Evolutionary conservation across 2,329 filamentous ascomycete genomes (phyloP), one percentile per base, ranked within the genome.

Genomic region (Alternaria arbusti): DNA sequence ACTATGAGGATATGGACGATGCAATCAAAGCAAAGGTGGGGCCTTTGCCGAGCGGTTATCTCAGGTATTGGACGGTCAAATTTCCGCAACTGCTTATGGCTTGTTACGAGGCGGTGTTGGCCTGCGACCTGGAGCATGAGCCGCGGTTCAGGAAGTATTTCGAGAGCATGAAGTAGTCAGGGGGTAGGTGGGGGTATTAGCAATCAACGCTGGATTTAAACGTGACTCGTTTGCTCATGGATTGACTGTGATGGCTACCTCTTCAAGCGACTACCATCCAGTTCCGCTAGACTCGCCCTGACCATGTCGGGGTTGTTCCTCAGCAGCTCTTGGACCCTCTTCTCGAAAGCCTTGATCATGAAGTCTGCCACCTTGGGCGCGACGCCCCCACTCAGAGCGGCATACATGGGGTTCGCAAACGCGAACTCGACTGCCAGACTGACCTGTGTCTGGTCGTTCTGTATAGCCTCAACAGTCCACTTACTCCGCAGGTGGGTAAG

Each of bases 1-100:
- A 99, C 77, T 99, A 97, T 78, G 94, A 97, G 75, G 96, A 99
- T 78, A 95, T 99, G 92, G 87, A 92, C 7, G 91, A 94, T 13
- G 83, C 88, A 52, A 86, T 97, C 66, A 95, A 90, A 80, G 84
- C 84, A 54, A 85, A 86, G 71, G 92, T 97, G 0, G 94, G 93
- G 0, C 82, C 89, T 9, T 77, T 95, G 63, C 91, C 93, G 0
- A 90, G 93, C 13, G 93, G 92, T 0, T 97, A 97, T 75, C 82
- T 97, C 47, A 85, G 85, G 11, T 97, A 96, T 75, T 97, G 94
- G 92, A 91, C 91, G 0, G 84, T 87, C 8, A 85, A 88, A 61
- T 97, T 97, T 74, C 93, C 94, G 4, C 88, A 87, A 70, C 79
- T 97, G 70, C 77, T 97, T 63, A 89, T 97, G 75, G 86, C 86